Evolutionary conservation across 2,329 filamentous ascomycete genomes (phyloP).

Genomic region (Hypocreales sp.): DNA sequence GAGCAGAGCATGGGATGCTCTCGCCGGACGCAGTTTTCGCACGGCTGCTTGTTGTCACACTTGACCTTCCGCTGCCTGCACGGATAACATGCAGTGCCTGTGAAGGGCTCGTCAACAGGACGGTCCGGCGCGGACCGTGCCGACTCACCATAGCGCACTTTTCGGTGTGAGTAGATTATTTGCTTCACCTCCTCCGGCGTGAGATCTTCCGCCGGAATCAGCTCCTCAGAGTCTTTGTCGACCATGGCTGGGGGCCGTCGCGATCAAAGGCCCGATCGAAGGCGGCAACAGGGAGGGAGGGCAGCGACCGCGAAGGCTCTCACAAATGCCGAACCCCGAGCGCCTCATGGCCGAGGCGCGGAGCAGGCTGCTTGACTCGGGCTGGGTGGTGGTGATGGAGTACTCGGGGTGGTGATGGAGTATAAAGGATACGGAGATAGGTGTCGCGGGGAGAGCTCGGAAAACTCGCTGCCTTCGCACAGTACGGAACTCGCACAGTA

Average conservation of each 20-base stretch:
- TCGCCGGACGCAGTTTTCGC: slow-evolving; percentile 52
- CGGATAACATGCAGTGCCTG: slow-evolving; percentile 51
- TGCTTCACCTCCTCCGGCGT: slow-evolving; percentile 51
- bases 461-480: no score
- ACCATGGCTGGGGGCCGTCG: slow-evolving; percentile 19
- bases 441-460: no score
- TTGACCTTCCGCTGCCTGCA: slow-evolving; percentile 54
- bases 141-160: slow-evolving; percentile 49
- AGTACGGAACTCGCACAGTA: no score
- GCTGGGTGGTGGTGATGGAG: not conserved
- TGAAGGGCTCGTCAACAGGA: slow-evolving; percentile 1
- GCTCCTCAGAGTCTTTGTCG: slow-evolving; percentile 27
- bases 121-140: no score
- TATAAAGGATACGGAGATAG: no score
- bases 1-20: slow-evolving; percentile 50
- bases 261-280: no score
- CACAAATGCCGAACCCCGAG: no score
- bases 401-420: no score
- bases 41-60: slow-evolving; percentile 53
- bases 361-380: not conserved
- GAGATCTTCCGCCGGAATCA: slow-evolving; percentile 36
- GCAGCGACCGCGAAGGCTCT: no score
- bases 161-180: slow-evolving; percentile 54
- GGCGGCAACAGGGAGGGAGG: no score
- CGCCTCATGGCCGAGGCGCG: no score